These are phyloP conservation scores for Avena insularis DNA, from an alignment of 176 grass and related monocot genomes.

Conservation along the genomic window DNA sequence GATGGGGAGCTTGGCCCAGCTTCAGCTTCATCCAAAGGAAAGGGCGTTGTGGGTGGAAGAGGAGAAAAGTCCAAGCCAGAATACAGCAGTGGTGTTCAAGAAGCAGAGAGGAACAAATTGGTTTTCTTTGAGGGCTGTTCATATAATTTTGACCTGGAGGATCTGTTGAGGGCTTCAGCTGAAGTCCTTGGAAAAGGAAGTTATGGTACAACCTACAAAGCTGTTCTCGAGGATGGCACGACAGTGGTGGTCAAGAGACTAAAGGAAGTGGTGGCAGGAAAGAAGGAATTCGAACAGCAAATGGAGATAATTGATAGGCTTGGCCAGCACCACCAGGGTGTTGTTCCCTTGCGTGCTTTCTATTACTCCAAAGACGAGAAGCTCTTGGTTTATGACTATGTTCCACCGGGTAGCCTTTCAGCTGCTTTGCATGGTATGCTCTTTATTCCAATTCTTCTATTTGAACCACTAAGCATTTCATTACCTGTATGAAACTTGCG, in stretches of 20 bases:
- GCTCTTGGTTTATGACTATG: constrained; percentile 95
- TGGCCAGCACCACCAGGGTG: constrained; percentile 73
- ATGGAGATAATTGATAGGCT: constrained; percentile 91
- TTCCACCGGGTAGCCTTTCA: constrained; percentile 63
- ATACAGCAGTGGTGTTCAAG: constrained; percentile 85
- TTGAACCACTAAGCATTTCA: constrained; percentile 20
- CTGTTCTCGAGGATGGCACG: constrained; percentile 88
- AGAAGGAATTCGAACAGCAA: constrained; percentile 89
- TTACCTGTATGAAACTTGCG: constrained; percentile 2
- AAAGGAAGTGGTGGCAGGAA: constrained; percentile 87
- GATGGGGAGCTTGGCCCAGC: constrained; percentile 25
- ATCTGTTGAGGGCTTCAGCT: constrained; percentile 94
- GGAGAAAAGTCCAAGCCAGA: constrained; percentile 77
- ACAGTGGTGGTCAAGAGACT: constrained; percentile 93
- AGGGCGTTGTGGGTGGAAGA: constrained; percentile 65
- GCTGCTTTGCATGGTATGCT: constrained; percentile 88
- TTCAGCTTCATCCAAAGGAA: constrained; percentile 76
- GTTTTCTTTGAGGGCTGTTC: constrained; percentile 87
- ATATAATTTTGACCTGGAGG: constrained; percentile 93
- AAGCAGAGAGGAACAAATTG: constrained; percentile 88
- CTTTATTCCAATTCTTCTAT: constrained; percentile 32
- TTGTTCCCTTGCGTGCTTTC: constrained; percentile 80
- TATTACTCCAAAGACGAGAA: constrained; percentile 99
- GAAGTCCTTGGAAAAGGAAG: constrained; percentile 97
- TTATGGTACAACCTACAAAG: constrained; percentile 93